Conservation (phyloP, 768 basidiomycete genomes). For the Suillus bovinus region DNA sequence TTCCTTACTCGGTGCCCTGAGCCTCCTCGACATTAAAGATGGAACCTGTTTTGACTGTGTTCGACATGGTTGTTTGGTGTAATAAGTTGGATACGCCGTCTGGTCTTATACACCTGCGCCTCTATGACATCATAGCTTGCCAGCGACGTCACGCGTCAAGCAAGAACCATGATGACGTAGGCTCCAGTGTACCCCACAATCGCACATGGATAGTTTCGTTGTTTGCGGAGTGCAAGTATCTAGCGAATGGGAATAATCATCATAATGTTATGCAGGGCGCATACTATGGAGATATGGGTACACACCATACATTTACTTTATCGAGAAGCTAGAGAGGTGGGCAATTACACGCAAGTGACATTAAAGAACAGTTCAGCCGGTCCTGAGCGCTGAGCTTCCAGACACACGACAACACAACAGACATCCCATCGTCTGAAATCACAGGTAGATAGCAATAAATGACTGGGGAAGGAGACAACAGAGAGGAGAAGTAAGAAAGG, state of each 20-base stretch:
- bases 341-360: not conserved
- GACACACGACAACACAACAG: too few species aligned
- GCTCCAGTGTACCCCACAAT: too few species aligned
- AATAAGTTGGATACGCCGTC: not conserved
- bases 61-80: slow-evolving; percentile 12
- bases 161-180: not conserved
- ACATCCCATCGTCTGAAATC: too few species aligned
- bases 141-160: not conserved
- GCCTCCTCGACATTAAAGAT: slow-evolving; percentile 42
- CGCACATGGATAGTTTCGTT: too few species aligned
- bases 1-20: slow-evolving; percentile 35
- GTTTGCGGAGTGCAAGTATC: slow-evolving; percentile 26
- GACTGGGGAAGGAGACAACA: too few species aligned
- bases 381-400: too few species aligned
- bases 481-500: too few species aligned
- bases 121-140: not conserved
- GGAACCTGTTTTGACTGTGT: slow-evolving; percentile 2
- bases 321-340: slow-evolving; percentile 24
- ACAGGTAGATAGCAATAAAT: too few species aligned
- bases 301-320: slow-evolving; percentile 29
- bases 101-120: not conserved
- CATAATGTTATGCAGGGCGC: slow-evolving; percentile 18
- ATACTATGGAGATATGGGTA: slow-evolving; percentile 31
- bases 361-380: too few species aligned
- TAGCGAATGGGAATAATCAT: not conserved